A percentile compares a stretch with the other conserved stretches of the same genome.
These are phyloP conservation scores for Pseudopithomyces maydicus DNA, from an alignment of 2,329 filamentous ascomycete species.

Conservation along the genomic window DNA sequence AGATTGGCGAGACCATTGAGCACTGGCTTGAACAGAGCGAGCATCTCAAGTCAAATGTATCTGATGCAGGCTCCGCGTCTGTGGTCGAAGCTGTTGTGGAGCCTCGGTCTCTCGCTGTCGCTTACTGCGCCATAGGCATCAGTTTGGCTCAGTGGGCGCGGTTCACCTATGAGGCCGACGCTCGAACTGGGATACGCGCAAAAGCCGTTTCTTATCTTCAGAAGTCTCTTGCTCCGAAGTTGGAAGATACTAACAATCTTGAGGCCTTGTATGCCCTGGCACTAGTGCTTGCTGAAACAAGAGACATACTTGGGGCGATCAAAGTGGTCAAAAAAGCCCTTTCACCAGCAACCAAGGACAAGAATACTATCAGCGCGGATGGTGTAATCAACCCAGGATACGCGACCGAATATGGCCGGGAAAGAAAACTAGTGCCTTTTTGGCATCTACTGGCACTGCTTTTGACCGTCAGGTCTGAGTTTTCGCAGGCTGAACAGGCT, in stretches of 20 bases:
- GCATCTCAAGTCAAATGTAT: conserved; percentile 27
- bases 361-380: conserved; percentile 34
- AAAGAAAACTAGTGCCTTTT: conserved; percentile 72
- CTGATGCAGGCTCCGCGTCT: conserved; percentile 30
- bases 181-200: conserved; percentile 73
- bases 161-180: conserved; percentile 75
- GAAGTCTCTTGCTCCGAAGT: conserved; percentile 71
- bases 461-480: conserved; percentile 85
- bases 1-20: conserved; percentile 73
- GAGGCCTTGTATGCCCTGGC: conserved; percentile 81
- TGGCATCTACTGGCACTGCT: conserved; percentile 92
- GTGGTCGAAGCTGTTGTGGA: conserved; percentile 55
- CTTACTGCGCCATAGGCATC: conserved; percentile 85
- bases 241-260: conserved; percentile 69
- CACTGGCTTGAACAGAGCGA: conserved; percentile 69
- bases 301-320: conserved; percentile 80
- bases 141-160: conserved; percentile 87
- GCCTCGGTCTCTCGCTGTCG: conserved; percentile 62
- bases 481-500: conserved; percentile 75
- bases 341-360: conserved; percentile 54
- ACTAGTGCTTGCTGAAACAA: conserved; percentile 84
- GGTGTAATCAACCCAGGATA: conserved; percentile 36
- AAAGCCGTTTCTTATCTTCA: conserved; percentile 79
- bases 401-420: conserved; percentile 49
- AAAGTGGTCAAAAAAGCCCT: conserved; percentile 80